Conservation (phyloP, 805 yeast species). For the Kluyveromyces wickerhamii region DNA sequence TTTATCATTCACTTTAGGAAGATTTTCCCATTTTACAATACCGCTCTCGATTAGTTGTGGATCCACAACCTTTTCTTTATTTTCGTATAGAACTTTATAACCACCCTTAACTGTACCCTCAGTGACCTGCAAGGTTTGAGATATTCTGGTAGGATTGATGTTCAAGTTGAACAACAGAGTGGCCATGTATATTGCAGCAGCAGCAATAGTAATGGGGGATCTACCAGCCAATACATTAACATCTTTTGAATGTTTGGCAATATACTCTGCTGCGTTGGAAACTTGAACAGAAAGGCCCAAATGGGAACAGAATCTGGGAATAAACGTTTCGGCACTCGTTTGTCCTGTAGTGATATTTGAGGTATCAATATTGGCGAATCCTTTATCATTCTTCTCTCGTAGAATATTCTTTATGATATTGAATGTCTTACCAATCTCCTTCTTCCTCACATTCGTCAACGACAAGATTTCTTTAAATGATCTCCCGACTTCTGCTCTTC, state of each 20-base stretch:
- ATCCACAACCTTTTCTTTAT: conserved; percentile 52
- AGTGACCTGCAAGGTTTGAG: conserved; percentile 90
- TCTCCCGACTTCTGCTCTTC: conserved; percentile 89
- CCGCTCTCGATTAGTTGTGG: conserved; percentile 28
- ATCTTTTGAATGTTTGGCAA: conserved; percentile 83
- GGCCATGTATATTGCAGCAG: conserved; percentile 93
- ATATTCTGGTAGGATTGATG: conserved; percentile 68
- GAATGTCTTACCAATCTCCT: conserved; percentile 89
- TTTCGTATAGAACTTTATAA: conserved; percentile 73
- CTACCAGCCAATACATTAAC: conserved; percentile 93
- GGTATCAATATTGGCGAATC: conserved; percentile 33
- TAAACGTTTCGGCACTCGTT: conserved; percentile 88
- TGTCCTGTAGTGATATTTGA: conserved; percentile 61
- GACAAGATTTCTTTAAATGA: conserved; percentile 95
- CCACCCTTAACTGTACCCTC: conserved; percentile 96
- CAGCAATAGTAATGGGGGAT: conserved; percentile 95
- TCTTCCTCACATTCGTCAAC: conserved; percentile 84
- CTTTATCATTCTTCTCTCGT: conserved; percentile 36
- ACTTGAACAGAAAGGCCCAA: conserved; percentile 79
- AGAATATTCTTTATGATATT: conserved; percentile 70
- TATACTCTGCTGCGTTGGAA: conserved; percentile 86
- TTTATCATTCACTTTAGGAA: conserved; percentile 22
- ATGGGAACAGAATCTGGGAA: conserved; percentile 93
- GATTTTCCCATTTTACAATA: conserved; percentile 22
- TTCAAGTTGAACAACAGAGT: conserved; percentile 78